Base-by-base conservation (phyloP, 306 rosid species). In the Vigna mungo region DNA sequence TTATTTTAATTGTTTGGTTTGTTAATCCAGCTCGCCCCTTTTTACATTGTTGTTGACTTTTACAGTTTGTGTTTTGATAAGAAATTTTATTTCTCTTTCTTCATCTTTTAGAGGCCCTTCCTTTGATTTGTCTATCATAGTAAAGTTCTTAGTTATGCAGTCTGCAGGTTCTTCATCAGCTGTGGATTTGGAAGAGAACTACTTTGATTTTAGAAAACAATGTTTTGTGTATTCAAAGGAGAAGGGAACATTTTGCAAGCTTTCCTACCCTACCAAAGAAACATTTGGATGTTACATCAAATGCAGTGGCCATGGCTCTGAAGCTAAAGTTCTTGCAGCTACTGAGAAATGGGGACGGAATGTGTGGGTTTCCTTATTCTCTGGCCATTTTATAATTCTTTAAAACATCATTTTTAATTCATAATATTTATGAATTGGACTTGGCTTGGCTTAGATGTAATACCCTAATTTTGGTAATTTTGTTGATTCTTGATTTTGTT, bases 271-370 rank as follows among this genome's bases (percentile, higher is more conserved):
- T 67, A 96, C 98, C 14, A 96, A 96, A 86, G 97, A 96, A 84
- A 78, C 88, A 27, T 79, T 92, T 72, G 91, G 91, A 74, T 83
- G 85, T 87, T 96, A 92, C 85, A 88, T 89, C 76, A 96, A 89
- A 84, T 51, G 83, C 78, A 92, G 90, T 68, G 98, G 99, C 64
- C 92, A 96, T 78, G 98, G 99, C 12, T 85, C 98, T 10, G 98
- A 96, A 72, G 87, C 98, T 54, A 96, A 96, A 86, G 86, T 91
- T 77, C 80, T 74, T 73, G 83, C 91, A 78, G 96, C 99, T 56
- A 83, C 86, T 55, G 96, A 92, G 81, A 96, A 89, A 86, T 96
- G 99, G 98, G 99, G 97, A 51, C 92, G 96, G 79, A 96, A 92
- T 74, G 87, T 86, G 99, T 96, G 85, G 75, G 96, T 92, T 86